Percentiles rank a stretch among this genome's conserved stretches.
phyloP scores from a whole-genome alignment of 2,329 filamentous ascomycete species.

The Colletotrichum godetiae region DNA sequence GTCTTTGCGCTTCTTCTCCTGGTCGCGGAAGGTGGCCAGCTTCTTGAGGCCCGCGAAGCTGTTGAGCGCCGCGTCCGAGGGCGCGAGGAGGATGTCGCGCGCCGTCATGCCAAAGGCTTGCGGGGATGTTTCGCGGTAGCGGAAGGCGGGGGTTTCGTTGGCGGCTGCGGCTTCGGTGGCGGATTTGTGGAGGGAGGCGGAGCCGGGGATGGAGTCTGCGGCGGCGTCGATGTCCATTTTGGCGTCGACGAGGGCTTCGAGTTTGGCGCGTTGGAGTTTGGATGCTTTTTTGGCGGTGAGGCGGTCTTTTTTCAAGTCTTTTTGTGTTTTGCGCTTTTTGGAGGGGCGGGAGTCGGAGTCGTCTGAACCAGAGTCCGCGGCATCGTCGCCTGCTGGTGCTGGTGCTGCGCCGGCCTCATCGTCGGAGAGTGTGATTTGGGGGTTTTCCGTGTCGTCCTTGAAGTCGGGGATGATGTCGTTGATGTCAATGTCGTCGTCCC shows the following conservation, averaged over 20 bases:
- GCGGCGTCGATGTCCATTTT: conserved; percentile 79
- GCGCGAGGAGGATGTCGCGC: conserved; percentile 89
- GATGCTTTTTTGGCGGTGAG: conserved; percentile 74
- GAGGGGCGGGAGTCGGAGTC: conserved; percentile 54
- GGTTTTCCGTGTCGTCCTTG: conserved; percentile 69
- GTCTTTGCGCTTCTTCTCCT: conserved; percentile 89
- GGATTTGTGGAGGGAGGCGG: conserved; percentile 42
- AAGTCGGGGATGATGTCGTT: conserved; percentile 91
- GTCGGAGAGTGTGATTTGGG: conserved; percentile 68
- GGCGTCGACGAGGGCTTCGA: conserved; percentile 87
- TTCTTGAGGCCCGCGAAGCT: conserved; percentile 95
- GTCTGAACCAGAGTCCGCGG: too few species aligned
- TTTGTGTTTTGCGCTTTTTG: conserved; percentile 70
- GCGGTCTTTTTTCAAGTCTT: conserved; percentile 69
- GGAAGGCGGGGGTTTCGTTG: conserved; percentile 66
- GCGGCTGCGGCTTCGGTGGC: conserved; percentile 41
- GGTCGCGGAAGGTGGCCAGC: conserved; percentile 87
- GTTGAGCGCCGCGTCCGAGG: conserved; percentile 87
- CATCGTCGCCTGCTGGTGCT: too few species aligned
- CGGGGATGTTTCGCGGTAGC: conserved; percentile 94
- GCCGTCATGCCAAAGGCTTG: conserved; percentile 90
- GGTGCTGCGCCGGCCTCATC: too few species aligned
- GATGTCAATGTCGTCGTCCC: conserved; percentile 98
- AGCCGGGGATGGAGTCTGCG: conserved; percentile 55
- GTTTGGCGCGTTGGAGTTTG: conserved; percentile 83